phyloP scores from a whole-genome alignment of 2,329 filamentous ascomycete genomes.

The Ilyonectria sp. region DNA sequence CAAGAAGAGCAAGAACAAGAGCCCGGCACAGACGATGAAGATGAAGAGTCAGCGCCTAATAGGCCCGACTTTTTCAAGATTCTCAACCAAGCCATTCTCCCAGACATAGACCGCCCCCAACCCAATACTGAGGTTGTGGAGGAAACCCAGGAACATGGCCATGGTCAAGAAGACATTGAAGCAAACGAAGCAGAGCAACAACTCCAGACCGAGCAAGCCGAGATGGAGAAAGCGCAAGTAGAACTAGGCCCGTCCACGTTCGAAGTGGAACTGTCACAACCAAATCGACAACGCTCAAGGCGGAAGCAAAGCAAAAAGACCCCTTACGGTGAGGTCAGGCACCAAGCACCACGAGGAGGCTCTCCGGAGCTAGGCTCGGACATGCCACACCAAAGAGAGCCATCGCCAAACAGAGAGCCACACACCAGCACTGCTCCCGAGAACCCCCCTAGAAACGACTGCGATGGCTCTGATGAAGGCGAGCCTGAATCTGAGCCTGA shows the following conservation, averaged over 20 bases:
- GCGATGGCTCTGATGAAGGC: not conserved
- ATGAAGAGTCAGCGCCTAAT: constrained; percentile 28
- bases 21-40: constrained; percentile 17
- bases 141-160: not conserved
- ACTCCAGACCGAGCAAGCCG: not conserved
- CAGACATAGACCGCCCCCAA: constrained; percentile 3
- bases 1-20: constrained; percentile 5
- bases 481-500: constrained; percentile 4
- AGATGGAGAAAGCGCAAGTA: not conserved
- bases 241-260: not conserved
- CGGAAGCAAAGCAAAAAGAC: constrained; percentile 33
- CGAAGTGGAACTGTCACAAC: not conserved
- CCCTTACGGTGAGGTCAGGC: constrained; percentile 16
- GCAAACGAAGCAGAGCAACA: not conserved
- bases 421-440: not conserved
- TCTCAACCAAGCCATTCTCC: constrained; percentile 35
- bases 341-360: constrained; percentile 9
- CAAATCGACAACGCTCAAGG: constrained; percentile 9
- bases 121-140: constrained; percentile 3
- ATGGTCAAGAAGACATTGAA: not conserved
- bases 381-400: not conserved
- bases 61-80: constrained; percentile 23
- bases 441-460: not conserved
- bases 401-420: constrained; percentile 1
- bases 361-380: constrained; percentile 37